Percentiles rank a stretch among this genome's conserved stretches.
Evolutionary conservation across 2,329 filamentous ascomycete genomes (phyloP).

Genomic region (Penicillium expansum): DNA sequence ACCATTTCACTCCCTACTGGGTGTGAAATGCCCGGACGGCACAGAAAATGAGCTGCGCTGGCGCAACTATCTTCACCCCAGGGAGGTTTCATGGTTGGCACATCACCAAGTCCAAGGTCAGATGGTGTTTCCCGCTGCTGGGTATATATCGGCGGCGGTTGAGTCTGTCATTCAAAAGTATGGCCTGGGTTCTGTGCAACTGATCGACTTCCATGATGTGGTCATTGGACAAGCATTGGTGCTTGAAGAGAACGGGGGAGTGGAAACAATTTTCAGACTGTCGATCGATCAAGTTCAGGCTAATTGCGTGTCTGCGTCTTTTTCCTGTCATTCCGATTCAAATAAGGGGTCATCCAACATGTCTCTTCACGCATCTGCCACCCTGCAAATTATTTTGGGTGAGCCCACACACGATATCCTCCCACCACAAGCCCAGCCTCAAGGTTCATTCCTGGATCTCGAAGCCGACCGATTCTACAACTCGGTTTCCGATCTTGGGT

Average conservation of each 20-base stretch:
- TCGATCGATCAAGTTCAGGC: slow-evolving; percentile 8
- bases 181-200: slow-evolving; percentile 13
- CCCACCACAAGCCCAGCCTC: neutral
- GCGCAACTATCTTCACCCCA: slow-evolving; percentile 30
- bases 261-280: slow-evolving; percentile 24
- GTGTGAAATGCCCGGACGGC: slow-evolving; percentile 19
- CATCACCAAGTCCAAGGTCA: slow-evolving; percentile 36
- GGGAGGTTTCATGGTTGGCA: slow-evolving; percentile 35
- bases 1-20: slow-evolving; percentile 21
- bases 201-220: slow-evolving; percentile 26
- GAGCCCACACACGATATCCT: slow-evolving; percentile 7
- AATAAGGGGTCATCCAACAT: slow-evolving; percentile 17
- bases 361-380: slow-evolving; percentile 18
- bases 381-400: slow-evolving; percentile 12
- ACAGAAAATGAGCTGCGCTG: slow-evolving; percentile 27
- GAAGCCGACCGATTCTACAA: slow-evolving; percentile 28
- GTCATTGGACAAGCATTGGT: slow-evolving; percentile 27
- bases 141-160: slow-evolving; percentile 28
- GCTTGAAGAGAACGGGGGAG: slow-evolving; percentile 23
- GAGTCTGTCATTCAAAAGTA: slow-evolving; percentile 22
- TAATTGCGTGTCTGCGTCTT: slow-evolving; percentile 8
- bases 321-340: slow-evolving; percentile 20
- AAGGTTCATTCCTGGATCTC: slow-evolving; percentile 13
- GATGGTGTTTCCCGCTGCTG: slow-evolving; percentile 32
- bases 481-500: slow-evolving; percentile 24